Base-by-base conservation (phyloP, 805 yeast genomes). In the Debaryomyces prosopidis region DNA sequence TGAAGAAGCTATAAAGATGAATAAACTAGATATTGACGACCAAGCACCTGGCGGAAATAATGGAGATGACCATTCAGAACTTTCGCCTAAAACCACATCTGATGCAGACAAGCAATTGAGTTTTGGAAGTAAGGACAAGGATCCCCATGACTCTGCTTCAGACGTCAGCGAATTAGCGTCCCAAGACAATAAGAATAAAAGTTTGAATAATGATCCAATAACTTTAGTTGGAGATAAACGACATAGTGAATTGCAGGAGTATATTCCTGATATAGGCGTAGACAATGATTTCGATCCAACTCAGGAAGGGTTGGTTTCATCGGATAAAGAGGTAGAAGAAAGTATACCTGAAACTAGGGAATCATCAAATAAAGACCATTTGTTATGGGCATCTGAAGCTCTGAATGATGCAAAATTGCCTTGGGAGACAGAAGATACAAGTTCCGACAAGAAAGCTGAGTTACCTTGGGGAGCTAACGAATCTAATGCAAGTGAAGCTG, bases 191-290 rank as follows among this genome's bases (percentile, higher is more conserved):
- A 10, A 23, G 6, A 23, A 23, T 4, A n/a, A 4, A 14, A 31
- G 11, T 15, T 9, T 31, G 34, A 9, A 31, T n/a, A 10, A 26
- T 17, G 53, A 50, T 23, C 51, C 54, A 14, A 23, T 40, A 17
- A 54, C 55, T 9, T 48, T 55, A 37, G 39, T 52, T 6, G 52
- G 43, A 18, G 54, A 48, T 28, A 46, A 52, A 33, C 47, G 48
- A 10, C 42, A 47, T 2, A 51, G 52, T n/a, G 52, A 54, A 20
- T 40, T 55, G 12, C 54, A 52, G 39, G 51, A 47, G 35, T 52
- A 44, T 11, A 49, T 54, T 12, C 57, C 59, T 8, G 51, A 52
- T 2, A 23, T 12, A 39, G 39, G 18, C 12, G 14, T 12, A 12
- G 42, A 37, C 41, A 18, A 15, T 9, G 39, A 35, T 12, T 34